Conservation (phyloP, 345 rosid genomes). For the Lepidium sativum region DNA sequence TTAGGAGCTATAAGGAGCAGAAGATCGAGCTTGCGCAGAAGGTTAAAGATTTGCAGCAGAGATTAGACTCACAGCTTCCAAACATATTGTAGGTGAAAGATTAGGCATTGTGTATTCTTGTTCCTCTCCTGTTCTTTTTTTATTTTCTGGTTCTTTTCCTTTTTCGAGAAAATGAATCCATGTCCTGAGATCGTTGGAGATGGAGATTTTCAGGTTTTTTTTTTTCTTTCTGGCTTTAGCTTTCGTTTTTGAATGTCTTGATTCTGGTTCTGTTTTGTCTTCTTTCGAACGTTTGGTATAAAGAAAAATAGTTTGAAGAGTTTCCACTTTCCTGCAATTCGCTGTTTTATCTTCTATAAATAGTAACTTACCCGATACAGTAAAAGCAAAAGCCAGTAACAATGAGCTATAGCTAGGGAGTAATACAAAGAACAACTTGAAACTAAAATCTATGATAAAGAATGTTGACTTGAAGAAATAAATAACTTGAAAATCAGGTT, state of each 20-base stretch:
- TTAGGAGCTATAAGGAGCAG: slow-evolving; percentile 83
- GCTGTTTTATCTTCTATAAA: background rate
- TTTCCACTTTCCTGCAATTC: background rate
- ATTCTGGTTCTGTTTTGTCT: background rate
- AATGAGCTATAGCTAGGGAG: no score
- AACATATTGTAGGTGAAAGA: slow-evolving; percentile 65
- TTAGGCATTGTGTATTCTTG: slow-evolving; percentile 57
- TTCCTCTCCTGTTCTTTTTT: background rate
- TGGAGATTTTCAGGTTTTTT: slow-evolving; percentile 6
- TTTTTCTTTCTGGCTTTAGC: background rate
- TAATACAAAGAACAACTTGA: no score
- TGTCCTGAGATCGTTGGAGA: slow-evolving; percentile 5
- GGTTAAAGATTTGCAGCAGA: slow-evolving; percentile 76
- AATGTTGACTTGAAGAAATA: no score
- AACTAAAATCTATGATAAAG: no score
- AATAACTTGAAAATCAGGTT: no score
- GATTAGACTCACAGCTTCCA: slow-evolving; percentile 86
- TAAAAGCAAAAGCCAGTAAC: no score
- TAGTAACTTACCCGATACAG: background rate
- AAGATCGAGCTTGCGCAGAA: slow-evolving; percentile 75
- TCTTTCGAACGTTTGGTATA: slow-evolving; percentile 5
- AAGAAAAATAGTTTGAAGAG: slow-evolving; percentile 7
- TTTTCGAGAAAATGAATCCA: background rate
- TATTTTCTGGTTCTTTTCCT: background rate
- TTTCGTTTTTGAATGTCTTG: slow-evolving; percentile 12